Base-by-base conservation (phyloP, 169 alveolate species). In the Plasmodium adleri region DNA sequence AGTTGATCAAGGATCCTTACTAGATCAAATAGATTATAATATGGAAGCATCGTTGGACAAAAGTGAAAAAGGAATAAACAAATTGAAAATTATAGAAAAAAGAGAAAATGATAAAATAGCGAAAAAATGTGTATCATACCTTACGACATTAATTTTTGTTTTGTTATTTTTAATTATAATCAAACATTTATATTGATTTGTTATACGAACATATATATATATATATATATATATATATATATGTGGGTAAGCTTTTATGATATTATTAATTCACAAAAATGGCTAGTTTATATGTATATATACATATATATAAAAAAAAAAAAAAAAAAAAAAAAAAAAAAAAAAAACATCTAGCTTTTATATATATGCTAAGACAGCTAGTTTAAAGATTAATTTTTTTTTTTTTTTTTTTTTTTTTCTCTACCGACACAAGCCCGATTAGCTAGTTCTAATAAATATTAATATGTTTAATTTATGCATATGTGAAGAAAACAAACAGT, bases 1-100 rank as follows among this genome's bases (percentile, higher is more conserved):
- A 22, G 89, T 92, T 71, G 97, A 95, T 54, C 97, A 95, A 66
- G 97, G 97, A 2, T 88, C 97, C 32, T 59, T 95, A 66, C 54
- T 95, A 45, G 97, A 95, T 70, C 94, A 95, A 88, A 95, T 95
- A 62, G 97, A 95, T 75, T 93, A 91, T 63, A 95, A 93, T 89
- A 88, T 95, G 47, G 96, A 92, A 2, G 54, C 74, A 50, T 62
- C 89, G 26, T 71, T 88, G 12, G 74, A 64, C 56, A 78, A 88
- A 63, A 60, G 88, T 54, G 91, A 83, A 72, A 63, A 88, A 43
- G 93, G 91, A 39, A 70, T 76, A 56, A 43, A 76, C 45, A 71
- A 88, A 68, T 64, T 88, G 43, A 62, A 62, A 62, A 88, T 70
- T 26, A 71, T 83, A 74, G 67, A 88, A 20, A 88, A 88, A 68